Evolutionary conservation across 2,329 filamentous ascomycete species (phyloP), one percentile per base, ranked within the genome.

Genomic region (Microcyclosporella mali): DNA sequence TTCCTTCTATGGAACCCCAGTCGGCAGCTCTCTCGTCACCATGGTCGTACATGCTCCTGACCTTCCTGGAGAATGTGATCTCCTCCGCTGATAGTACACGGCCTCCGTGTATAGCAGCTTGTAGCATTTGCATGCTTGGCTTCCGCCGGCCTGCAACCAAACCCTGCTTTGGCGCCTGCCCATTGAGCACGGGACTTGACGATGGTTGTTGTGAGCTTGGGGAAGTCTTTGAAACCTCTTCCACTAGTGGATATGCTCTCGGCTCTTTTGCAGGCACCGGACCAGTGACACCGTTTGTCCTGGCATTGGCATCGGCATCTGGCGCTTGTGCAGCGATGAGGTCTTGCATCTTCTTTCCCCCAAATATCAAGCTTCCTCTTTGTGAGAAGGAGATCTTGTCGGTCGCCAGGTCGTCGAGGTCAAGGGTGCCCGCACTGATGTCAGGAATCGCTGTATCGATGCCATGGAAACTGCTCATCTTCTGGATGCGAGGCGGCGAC

Each of bases 11-110:
- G 25, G 35, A 15, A 3, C 45, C 61, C 68, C 68, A 72, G 4
- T 71, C 65, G 6, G 63, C 67, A 11, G 74, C 73, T 25, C 69
- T 70, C 48, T 80, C 78, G 43, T 79, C 72, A 3, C 78, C 78
- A 47, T 74, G 72, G 49, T 77, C 74, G 56, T 82, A 83, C 77
- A 82, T 82, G 49, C 76, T 68, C 21, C 79, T 70, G 28, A 83
- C 78, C 49, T 77, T 77, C 48, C 75, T 72, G 25, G 79, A 82
- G 46, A 82, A 65, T 57, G 75, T 73, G 55, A 79, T 78, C 58
- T 82, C 79, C 52, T 82, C 79, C 2, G 76, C 67, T n/a, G 79
- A 82, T 21, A 82, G 69, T 15, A 74, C 70, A 43, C 78, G 69
- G 2, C 60, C 55, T 18, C 57, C 59, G 10, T 59, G 45, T 12